Conservation (phyloP, 176 grass and related monocot genomes). For the Carex parvula region DNA sequence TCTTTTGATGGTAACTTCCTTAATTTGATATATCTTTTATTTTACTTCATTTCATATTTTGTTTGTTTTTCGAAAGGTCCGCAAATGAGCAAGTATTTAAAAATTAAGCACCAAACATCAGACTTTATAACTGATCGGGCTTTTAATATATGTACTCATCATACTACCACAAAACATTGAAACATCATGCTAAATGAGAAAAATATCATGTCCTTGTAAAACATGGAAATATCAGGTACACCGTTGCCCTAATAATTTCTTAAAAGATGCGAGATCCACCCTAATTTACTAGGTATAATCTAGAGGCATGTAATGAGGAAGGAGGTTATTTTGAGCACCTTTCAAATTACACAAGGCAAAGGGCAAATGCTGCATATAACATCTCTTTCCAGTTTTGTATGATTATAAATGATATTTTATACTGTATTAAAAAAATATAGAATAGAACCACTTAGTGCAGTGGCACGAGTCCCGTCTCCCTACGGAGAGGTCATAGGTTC, state of each 20-base stretch:
- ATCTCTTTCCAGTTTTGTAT: neutral
- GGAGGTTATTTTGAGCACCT: neutral
- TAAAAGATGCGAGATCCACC: neutral
- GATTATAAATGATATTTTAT: neutral
- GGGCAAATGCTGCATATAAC: neutral
- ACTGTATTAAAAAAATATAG: neutral
- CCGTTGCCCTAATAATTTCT: neutral
- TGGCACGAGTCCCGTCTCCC: too few species aligned
- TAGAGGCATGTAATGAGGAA: neutral
- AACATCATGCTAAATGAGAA: neutral
- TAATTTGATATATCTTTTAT: neutral
- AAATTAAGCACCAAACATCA: neutral
- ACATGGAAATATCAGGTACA: neutral
- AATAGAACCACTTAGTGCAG: neutral
- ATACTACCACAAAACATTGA: neutral
- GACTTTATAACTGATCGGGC: neutral
- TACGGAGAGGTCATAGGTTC: too few species aligned
- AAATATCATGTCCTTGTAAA: neutral
- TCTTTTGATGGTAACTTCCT: neutral
- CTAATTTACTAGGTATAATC: neutral
- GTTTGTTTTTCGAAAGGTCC: neutral
- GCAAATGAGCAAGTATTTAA: neutral
- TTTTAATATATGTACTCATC: neutral
- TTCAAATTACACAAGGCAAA: neutral
- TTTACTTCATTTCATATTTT: neutral